Conservation (phyloP, 495 filamentous ascomycete genomes). For the Hyaloscypha bicolor region DNA sequence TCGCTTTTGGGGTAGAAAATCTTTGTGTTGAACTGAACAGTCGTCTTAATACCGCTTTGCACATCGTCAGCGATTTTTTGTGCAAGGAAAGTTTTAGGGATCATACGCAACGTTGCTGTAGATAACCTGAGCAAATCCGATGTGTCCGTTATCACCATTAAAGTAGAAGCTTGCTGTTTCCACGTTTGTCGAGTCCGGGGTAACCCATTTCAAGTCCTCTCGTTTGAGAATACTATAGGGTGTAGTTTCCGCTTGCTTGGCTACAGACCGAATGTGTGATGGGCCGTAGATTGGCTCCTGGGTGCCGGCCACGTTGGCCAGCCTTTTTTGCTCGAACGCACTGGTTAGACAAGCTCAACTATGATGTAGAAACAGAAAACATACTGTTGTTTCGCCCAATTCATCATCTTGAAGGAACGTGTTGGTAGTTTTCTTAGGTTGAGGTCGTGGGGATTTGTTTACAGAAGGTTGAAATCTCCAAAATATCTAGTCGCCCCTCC, state of each 20-base stretch:
- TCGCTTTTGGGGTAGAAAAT: constrained; percentile 73
- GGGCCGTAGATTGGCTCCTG: constrained; percentile 97
- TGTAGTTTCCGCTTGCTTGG: constrained; percentile 73
- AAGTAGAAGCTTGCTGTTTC: constrained; percentile 98
- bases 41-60: constrained; percentile 81
- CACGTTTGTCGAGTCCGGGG: constrained; percentile 80
- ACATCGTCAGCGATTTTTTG: constrained; percentile 36
- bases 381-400: constrained; percentile 76
- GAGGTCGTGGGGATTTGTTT: constrained; percentile 13
- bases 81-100: constrained; percentile 6
- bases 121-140: constrained; percentile 86
- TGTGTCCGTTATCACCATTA: constrained; percentile 72
- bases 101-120: constrained; percentile 97
- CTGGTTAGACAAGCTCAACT: constrained; percentile 17
- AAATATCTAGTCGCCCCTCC: constrained; percentile 15
- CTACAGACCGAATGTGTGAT: constrained; percentile 81
- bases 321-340: constrained; percentile 49
- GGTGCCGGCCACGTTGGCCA: constrained; percentile 91
- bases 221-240: constrained; percentile 80
- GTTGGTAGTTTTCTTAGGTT: constrained; percentile 10
- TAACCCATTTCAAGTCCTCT: constrained; percentile 80
- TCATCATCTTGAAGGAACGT: constrained; percentile 40
- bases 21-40: constrained; percentile 89
- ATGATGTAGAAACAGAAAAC: constrained; percentile 32
- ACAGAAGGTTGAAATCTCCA: constrained; percentile 14